A percentile compares a stretch with the other conserved stretches of the same genome.
These are phyloP conservation scores for Vinca major DNA, from an alignment of 305 asterid genomes.

Conservation along the genomic window DNA sequence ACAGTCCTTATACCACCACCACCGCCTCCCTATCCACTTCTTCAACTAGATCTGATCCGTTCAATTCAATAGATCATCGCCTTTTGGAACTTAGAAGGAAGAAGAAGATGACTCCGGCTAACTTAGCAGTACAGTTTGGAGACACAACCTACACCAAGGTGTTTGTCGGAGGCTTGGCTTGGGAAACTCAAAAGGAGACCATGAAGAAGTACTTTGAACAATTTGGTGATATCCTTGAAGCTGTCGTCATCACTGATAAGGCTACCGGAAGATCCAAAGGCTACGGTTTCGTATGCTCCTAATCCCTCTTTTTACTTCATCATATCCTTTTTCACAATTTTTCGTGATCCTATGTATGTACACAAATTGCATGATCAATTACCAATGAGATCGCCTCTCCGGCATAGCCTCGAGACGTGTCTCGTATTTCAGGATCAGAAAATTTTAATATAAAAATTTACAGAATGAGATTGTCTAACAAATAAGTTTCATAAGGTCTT, in stretches of 20 bases:
- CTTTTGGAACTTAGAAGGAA: not conserved
- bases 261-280: conserved; percentile 95
- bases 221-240: conserved; percentile 91
- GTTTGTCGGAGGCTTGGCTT: conserved; percentile 92
- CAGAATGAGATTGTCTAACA: not conserved
- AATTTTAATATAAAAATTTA: no score
- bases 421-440: no score
- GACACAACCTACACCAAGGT: conserved; percentile 92
- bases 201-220: conserved; percentile 91
- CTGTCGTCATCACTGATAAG: conserved; percentile 92
- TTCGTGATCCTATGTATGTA: not conserved
- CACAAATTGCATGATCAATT: no score
- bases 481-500: not conserved
- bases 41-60: not conserved
- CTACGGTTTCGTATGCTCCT: conserved; percentile 68
- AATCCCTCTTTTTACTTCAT: no score
- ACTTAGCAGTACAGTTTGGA: conserved; percentile 59
- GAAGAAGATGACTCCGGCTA: conserved; percentile 44
- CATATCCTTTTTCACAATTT: not conserved
- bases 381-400: no score
- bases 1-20: not conserved
- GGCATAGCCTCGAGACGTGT: no score
- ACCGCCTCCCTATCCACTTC: not conserved
- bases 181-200: conserved; percentile 98
- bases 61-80: not conserved